Percentiles rank a stretch among this genome's conserved stretches.
Conservation (phyloP, 2,329 filamentous ascomycete genomes). For the Colletotrichum brevisporum region DNA sequence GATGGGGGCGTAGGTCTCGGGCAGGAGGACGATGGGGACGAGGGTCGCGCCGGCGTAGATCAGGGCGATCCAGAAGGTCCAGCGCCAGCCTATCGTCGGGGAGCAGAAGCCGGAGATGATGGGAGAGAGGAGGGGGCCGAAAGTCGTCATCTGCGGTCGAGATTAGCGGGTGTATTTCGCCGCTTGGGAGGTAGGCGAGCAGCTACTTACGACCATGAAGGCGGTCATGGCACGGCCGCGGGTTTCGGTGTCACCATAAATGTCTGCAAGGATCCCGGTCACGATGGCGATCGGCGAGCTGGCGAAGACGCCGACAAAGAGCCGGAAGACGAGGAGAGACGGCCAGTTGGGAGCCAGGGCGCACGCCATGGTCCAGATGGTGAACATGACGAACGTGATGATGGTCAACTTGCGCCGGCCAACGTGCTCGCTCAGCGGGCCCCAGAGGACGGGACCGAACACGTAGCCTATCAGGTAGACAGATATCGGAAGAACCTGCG, state of each 20-base stretch:
- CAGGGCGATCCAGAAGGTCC: constrained; percentile 79
- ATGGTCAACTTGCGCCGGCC: constrained; percentile 66
- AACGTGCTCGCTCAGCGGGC: constrained; percentile 75
- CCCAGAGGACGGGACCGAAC: constrained; percentile 73
- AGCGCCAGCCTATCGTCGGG: constrained; percentile 74
- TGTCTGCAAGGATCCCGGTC: constrained; percentile 75
- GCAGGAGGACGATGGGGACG: constrained; percentile 73
- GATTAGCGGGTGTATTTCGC: background rate
- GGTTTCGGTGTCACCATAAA: constrained; percentile 69
- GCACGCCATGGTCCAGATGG: constrained; percentile 68
- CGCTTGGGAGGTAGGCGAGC: background rate
- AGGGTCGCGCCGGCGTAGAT: constrained; percentile 77
- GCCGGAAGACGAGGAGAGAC: constrained; percentile 67
- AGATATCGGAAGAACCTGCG: constrained; percentile 71
- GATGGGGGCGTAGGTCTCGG: constrained; percentile 74
- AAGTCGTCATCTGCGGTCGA: constrained; percentile 67
- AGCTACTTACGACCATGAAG: constrained; percentile 71
- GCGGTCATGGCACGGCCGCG: constrained; percentile 73
- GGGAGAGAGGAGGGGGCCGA: constrained; percentile 76
- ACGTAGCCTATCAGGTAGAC: constrained; percentile 76
- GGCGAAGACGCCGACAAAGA: constrained; percentile 67
- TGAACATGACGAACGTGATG: constrained; percentile 62
- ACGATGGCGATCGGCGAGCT: constrained; percentile 74
- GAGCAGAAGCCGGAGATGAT: constrained; percentile 75
- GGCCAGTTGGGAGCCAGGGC: constrained; percentile 67